phyloP scores from a whole-genome alignment of 2,329 filamentous ascomycete species.

The Paracoccidioides lutzii region DNA sequence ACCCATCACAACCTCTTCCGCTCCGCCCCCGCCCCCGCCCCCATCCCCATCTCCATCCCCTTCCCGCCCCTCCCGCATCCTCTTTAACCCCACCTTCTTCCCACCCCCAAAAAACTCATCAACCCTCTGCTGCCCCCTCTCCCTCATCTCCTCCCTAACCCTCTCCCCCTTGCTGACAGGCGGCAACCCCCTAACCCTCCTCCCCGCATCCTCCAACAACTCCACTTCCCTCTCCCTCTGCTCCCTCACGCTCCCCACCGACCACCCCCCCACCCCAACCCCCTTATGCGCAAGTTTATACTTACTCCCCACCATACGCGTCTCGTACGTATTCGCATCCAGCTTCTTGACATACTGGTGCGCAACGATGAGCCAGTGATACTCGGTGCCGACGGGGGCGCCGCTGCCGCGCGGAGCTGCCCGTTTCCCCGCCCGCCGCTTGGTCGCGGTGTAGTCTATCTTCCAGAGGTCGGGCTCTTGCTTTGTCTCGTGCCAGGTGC shows the following conservation, averaged over 20 bases:
- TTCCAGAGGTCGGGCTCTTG: slow-evolving; percentile 25
- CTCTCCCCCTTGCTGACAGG: slow-evolving; percentile 23
- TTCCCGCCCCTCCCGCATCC: slow-evolving; percentile 12
- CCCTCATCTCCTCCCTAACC: slow-evolving; percentile 19
- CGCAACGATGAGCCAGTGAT: slow-evolving; percentile 24
- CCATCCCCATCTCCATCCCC: not conserved
- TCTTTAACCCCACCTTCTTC: not conserved
- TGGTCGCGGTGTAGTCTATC: slow-evolving; percentile 22
- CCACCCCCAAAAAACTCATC: slow-evolving; percentile 19
- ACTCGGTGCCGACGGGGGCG: slow-evolving; percentile 24
- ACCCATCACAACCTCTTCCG: not conserved
- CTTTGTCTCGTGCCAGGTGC: slow-evolving; percentile 25
- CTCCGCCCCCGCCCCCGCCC: not conserved
- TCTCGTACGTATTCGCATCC: slow-evolving; percentile 27
- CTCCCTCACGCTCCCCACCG: slow-evolving; percentile 22
- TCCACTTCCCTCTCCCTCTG: slow-evolving; percentile 24
- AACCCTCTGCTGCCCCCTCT: slow-evolving; percentile 22
- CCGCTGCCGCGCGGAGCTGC: slow-evolving; percentile 22
- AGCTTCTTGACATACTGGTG: slow-evolving; percentile 26
- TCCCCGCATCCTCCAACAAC: slow-evolving; percentile 23
- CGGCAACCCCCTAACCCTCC: slow-evolving; percentile 20
- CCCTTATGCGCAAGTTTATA: slow-evolving; percentile 24
- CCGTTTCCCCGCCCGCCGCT: slow-evolving; percentile 12
- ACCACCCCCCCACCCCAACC: slow-evolving; percentile 19
- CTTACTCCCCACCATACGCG: slow-evolving; percentile 22